A percentile compares a stretch with the other conserved stretches of the same genome.
Conservation (phyloP, 805 yeast species). For the Kregervanrija pseudodelftensis region DNA sequence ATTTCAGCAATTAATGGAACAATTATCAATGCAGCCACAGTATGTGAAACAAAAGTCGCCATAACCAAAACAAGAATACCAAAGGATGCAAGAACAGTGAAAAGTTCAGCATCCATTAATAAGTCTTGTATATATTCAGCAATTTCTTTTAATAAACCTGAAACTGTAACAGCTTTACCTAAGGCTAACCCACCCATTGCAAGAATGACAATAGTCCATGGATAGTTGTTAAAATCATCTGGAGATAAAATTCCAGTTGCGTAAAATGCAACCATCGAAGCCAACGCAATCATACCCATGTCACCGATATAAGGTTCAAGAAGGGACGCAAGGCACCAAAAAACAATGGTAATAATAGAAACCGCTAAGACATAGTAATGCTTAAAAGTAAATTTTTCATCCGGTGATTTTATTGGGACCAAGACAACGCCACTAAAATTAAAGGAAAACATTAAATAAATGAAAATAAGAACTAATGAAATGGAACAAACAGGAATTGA, state of each 20-base stretch:
- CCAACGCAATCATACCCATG: conserved; percentile 91
- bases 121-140: conserved; percentile 60
- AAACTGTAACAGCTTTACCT: conserved; percentile 90
- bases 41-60: conserved; percentile 95
- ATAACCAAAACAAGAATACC: conserved; percentile 74
- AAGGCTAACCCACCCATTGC: conserved; percentile 98
- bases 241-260: conserved; percentile 83
- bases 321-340: conserved; percentile 87
- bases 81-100: conserved; percentile 67
- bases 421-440: conserved; percentile 36
- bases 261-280: conserved; percentile 86
- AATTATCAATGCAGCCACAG: conserved; percentile 92
- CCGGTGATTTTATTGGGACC: conserved; percentile 53
- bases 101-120: conserved; percentile 63
- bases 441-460: conserved; percentile 60
- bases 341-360: conserved; percentile 61
- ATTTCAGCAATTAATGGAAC: conserved; percentile 87
- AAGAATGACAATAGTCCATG: conserved; percentile 92
- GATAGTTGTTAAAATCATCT: conserved; percentile 90
- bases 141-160: conserved; percentile 75
- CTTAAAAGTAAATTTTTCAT: conserved; percentile 59
- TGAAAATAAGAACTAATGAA: conserved; percentile 64
- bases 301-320: conserved; percentile 76
- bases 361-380: conserved; percentile 74
- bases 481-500: conserved; percentile 72